Base-by-base conservation (phyloP, 345 rosid species). In the Rhodomyrtus tomentosa region DNA sequence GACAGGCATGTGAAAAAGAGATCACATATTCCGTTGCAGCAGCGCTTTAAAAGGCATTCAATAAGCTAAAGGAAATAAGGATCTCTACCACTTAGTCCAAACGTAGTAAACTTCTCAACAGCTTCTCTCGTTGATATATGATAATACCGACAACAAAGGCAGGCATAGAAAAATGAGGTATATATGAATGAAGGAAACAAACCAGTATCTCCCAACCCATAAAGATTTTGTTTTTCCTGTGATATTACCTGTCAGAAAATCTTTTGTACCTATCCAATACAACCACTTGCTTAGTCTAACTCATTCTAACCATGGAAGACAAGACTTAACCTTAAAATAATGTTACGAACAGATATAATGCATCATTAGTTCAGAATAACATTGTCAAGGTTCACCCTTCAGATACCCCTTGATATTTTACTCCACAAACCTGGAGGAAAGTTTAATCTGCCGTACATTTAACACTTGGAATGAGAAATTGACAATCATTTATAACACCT, bases 1-100 rank as follows among this genome's bases (percentile, higher is more conserved):
- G 87, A 87, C 89, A 86, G 76, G 45, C 76, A 68, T 24, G 7
- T 8, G 83, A 68, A 68, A 68, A 68, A 68, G 36, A 36, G 5
- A 18, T 68, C 32, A 18, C 6, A 36, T 68, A 68, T 4, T 68
- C 45, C 18, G 36, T 18, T 18, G 32, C 76, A 18, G 76, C 42
- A 68, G 76, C 45, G 12, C 42, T 68, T 68, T 68, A 68, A 7
- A 53, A 68, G 76, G 76, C 24, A 18, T 68, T 36, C 25, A 8
- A 68, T 32, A 32, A 68, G 42, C 76, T 68, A 21, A 32, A 68
- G 45, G 76, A 68, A 68, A 68, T 68, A 45, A 32, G 45, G 76
- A 32, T 68, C 76, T 68, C 76, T 36, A 42, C 25, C 45, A 68
- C 25, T 36, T 68, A 32, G 76, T 68, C 45, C 38, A 68, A 68